A percentile compares a stretch with the other conserved stretches of the same genome.
These are phyloP conservation scores for Coniochaeta sp. DNA, from an alignment of 2,329 filamentous ascomycete species.

Conservation along the genomic window DNA sequence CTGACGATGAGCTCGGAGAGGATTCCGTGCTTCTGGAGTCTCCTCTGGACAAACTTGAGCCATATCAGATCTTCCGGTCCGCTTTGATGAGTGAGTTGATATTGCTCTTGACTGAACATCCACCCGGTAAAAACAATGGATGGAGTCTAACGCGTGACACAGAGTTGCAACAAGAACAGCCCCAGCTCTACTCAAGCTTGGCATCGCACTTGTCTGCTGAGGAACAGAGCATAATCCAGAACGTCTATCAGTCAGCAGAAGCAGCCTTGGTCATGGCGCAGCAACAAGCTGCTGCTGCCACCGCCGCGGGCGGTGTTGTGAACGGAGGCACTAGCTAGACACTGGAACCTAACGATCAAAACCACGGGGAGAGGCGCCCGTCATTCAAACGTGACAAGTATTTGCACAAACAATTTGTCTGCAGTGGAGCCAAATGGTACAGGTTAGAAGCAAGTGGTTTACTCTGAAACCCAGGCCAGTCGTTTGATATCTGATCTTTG, in stretches of 20 bases:
- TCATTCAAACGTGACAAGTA: not conserved
- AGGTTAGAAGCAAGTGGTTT: not conserved
- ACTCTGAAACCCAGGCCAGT: not conserved
- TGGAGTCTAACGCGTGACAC: slow-evolving; percentile 19
- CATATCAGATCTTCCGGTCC: slow-evolving; percentile 81
- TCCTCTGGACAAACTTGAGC: slow-evolving; percentile 89
- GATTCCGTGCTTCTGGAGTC: slow-evolving; percentile 91
- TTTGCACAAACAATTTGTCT: not conserved
- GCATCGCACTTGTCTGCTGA: slow-evolving; percentile 71
- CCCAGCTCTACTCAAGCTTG: slow-evolving; percentile 76
- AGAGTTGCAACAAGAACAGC: slow-evolving; percentile 88
- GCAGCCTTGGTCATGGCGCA: slow-evolving; percentile 34
- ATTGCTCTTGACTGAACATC: not conserved
- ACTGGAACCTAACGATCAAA: not conserved
- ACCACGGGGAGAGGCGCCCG: not conserved
- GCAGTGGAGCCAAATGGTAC: not conserved
- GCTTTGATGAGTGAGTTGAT: slow-evolving; percentile 68
- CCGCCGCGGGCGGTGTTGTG: not conserved
- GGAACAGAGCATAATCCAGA: slow-evolving; percentile 74
- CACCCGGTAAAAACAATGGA: not conserved
- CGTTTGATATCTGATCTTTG: not conserved
- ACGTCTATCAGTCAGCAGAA: slow-evolving; percentile 65
- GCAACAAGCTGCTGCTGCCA: slow-evolving; percentile 14
- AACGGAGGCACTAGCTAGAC: not conserved
- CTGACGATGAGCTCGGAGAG: slow-evolving; percentile 84